Evolutionary conservation across 139 green algal genomes (phyloP), one percentile per base, ranked within the genome.

Genomic region (Pycnococcus provasolii): DNA sequence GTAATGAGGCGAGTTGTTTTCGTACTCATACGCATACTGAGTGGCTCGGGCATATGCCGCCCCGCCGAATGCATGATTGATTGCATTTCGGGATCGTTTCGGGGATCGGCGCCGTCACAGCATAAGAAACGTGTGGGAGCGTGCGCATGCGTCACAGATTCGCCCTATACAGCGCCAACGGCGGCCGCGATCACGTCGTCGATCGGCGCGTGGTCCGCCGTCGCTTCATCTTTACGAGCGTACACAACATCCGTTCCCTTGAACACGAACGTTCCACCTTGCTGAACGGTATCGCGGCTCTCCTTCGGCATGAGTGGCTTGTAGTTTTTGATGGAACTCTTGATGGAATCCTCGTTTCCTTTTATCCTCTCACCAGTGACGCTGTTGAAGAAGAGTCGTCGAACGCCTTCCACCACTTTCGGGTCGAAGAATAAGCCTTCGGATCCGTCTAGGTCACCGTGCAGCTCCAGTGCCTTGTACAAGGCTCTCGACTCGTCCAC

Each of bases 361-460:
- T 55, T 11, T 13, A 55, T 11, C 11, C 11, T 13, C 11, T 55
- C 50, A 37, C 11, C 50, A 13, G 50, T 55, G 11, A 37, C 13
- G 11, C 13, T 55, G 13, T 55, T 55, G 50, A 55, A 55, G 50
- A 55, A 55, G 13, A 55, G 50, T 55, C 50, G 50, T 55, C 13
- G 50, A 11, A 55, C 50, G 13, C 50, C 13, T 13, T 55, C 50
- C 13, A 55, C 50, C 13, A 55, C 50, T 13, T 37, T 13, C 11
- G 50, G 50, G 13, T 55, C 50, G 50, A 55, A 55, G 13, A 55
- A 55, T 13, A 11, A 55, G 50, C 50, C 50, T 55, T 55, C 50
- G 11, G 11, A 11, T 55, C 50, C 50, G 13, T 11, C 13, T 13
- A 55, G 13, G 13, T 55, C 50, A 55, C 50, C 50, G 13, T 55